A percentile compares a stretch with the other conserved stretches of the same genome.
phyloP scores from a whole-genome alignment of 768 basidiomycete species.

The Trametopsis cervina region DNA sequence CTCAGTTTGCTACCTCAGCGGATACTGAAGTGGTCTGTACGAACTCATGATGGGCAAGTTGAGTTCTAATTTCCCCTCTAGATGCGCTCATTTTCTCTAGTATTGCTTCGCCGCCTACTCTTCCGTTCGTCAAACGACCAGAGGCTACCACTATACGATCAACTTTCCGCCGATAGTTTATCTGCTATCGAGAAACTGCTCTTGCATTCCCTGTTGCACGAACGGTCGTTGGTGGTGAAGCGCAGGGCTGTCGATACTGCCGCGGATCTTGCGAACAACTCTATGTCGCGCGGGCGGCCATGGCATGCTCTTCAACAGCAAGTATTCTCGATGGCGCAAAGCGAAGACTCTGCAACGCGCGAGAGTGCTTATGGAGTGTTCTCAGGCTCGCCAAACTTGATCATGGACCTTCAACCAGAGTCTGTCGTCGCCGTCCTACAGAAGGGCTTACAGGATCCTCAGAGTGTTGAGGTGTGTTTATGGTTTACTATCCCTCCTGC shows the following conservation, averaged over 20 bases:
- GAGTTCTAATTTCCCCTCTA: slow-evolving; percentile 19
- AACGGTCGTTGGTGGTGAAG: slow-evolving; percentile 50
- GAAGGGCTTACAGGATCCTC: slow-evolving; percentile 58
- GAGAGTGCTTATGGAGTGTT: slow-evolving; percentile 60
- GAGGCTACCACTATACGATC: slow-evolving; percentile 59
- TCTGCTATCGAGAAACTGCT: slow-evolving; percentile 65
- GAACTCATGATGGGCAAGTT: neutral
- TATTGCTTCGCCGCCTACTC: slow-evolving; percentile 70
- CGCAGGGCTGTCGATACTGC: slow-evolving; percentile 70
- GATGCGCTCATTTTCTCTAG: slow-evolving; percentile 85
- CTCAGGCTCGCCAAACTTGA: slow-evolving; percentile 65
- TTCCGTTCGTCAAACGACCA: slow-evolving; percentile 43
- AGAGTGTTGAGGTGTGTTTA: slow-evolving; percentile 53
- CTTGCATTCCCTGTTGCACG: slow-evolving; percentile 60
- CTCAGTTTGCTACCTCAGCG: slow-evolving; percentile 70
- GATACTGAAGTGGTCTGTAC: slow-evolving; percentile 72
- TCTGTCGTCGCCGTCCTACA: slow-evolving; percentile 61
- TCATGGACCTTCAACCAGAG: slow-evolving; percentile 70
- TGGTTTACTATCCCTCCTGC: neutral
- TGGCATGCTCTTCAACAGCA: slow-evolving; percentile 79
- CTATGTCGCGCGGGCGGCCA: slow-evolving; percentile 67
- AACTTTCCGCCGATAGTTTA: slow-evolving; percentile 59
- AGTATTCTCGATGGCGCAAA: slow-evolving; percentile 57
- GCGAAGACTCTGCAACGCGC: slow-evolving; percentile 20
- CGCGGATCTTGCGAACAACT: slow-evolving; percentile 68